These are phyloP conservation scores for Cystoderma amianthinum DNA, from an alignment of 768 basidiomycete species.

Conservation along the genomic window DNA sequence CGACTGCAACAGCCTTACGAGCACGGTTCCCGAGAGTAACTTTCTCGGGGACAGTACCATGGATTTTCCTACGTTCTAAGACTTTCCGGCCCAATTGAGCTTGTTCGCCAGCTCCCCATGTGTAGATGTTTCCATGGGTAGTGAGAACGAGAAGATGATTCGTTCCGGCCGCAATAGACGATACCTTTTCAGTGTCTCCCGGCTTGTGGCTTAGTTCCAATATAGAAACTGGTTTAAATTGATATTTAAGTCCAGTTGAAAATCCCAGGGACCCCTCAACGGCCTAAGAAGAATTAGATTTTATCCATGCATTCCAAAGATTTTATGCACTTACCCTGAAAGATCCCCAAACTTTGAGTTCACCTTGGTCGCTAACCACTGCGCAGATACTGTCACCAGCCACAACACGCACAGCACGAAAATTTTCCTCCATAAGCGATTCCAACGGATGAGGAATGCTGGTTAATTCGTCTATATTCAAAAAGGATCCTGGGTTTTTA, in stretches of 20 bases:
- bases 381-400: slow-evolving; percentile 88
- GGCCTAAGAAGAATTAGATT: slow-evolving; percentile 4
- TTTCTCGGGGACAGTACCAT: slow-evolving; percentile 85
- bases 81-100: slow-evolving; percentile 89
- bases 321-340: slow-evolving; percentile 64
- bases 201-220: slow-evolving; percentile 55
- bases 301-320: slow-evolving; percentile 1
- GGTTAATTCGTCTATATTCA: slow-evolving; percentile 49
- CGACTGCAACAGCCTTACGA: slow-evolving; percentile 56
- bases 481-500: slow-evolving; percentile 46
- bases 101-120: slow-evolving; percentile 89
- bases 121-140: slow-evolving; percentile 79
- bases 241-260: slow-evolving; percentile 55
- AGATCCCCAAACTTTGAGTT: slow-evolving; percentile 81
- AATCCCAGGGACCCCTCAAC: slow-evolving; percentile 81
- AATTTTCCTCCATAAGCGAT: slow-evolving; percentile 67
- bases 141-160: slow-evolving; percentile 91
- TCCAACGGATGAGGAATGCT: slow-evolving; percentile 61
- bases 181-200: slow-evolving; percentile 64
- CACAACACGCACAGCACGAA: slow-evolving; percentile 76
- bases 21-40: slow-evolving; percentile 66
- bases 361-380: slow-evolving; percentile 73
- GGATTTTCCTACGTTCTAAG: slow-evolving; percentile 80
- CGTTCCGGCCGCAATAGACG: slow-evolving; percentile 71
- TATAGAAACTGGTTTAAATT: slow-evolving; percentile 58